These are phyloP conservation scores for Bacidia gigantensis DNA, from an alignment of 495 filamentous ascomycete species.

Conservation along the genomic window DNA sequence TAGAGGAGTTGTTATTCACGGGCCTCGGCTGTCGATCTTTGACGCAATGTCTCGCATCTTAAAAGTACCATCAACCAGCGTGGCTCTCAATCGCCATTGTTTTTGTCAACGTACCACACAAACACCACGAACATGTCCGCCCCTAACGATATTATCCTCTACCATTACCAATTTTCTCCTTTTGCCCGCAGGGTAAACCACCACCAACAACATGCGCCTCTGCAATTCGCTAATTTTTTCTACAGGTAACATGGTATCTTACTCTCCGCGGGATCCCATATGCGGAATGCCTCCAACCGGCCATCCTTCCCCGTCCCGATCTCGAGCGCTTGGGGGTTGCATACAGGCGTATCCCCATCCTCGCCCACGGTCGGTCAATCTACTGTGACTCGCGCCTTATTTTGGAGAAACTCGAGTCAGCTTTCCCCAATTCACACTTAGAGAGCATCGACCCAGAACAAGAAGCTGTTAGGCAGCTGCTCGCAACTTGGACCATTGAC, in stretches of 20 bases:
- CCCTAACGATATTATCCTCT: slow-evolving; percentile 35
- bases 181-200: slow-evolving; percentile 33
- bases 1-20: no score
- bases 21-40: no score
- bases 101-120: no score
- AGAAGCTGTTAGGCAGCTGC: slow-evolving; percentile 24
- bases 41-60: no score
- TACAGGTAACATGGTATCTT: slow-evolving; percentile 42
- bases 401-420: slow-evolving; percentile 39
- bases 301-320: slow-evolving; percentile 44
- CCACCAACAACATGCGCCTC: no score
- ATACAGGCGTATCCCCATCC: slow-evolving; percentile 53
- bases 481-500: slow-evolving; percentile 31
- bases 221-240: neutral
- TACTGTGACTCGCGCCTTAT: slow-evolving; percentile 49
- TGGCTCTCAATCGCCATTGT: no score
- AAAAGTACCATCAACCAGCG: no score
- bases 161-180: slow-evolving; percentile 44
- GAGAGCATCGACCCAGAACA: slow-evolving; percentile 13
- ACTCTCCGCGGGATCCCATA: slow-evolving; percentile 42
- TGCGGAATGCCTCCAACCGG: slow-evolving; percentile 47
- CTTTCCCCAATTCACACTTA: slow-evolving; percentile 24
- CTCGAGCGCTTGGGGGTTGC: slow-evolving; percentile 38
- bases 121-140: slow-evolving; percentile 17
- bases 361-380: slow-evolving; percentile 41